Evolutionary conservation across 2,329 filamentous ascomycete genomes (phyloP).

Genomic region (Calonectria multiphialidica): DNA sequence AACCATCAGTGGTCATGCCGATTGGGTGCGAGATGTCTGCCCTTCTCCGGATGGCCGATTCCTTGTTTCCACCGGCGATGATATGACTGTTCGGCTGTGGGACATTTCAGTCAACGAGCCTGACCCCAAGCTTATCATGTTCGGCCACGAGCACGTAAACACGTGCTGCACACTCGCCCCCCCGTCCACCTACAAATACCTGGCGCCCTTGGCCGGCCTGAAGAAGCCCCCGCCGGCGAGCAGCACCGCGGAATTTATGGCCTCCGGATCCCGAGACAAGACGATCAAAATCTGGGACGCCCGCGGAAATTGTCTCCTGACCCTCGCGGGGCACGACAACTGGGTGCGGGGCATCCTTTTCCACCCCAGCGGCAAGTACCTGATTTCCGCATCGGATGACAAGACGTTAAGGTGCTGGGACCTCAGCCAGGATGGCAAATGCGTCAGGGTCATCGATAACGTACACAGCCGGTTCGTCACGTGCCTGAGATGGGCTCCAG

Average conservation of each 20-base stretch:
- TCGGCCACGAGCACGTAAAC: constrained; percentile 88
- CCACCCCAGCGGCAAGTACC: constrained; percentile 91
- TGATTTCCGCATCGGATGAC: constrained; percentile 89
- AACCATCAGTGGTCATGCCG: constrained; percentile 86
- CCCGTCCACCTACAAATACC: constrained; percentile 79
- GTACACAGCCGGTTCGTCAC: constrained; percentile 88
- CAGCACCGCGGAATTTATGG: constrained; percentile 87
- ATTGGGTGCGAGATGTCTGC: constrained; percentile 91
- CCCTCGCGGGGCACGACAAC: constrained; percentile 89
- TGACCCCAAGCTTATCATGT: constrained; percentile 82
- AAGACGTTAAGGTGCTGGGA: constrained; percentile 97
- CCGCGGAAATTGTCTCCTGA: constrained; percentile 86
- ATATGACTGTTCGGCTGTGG: constrained; percentile 87
- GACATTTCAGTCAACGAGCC: constrained; percentile 75
- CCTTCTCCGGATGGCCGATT: constrained; percentile 87
- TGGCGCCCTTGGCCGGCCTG: constrained; percentile 82
- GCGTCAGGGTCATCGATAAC: constrained; percentile 84
- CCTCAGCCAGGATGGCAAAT: constrained; percentile 88
- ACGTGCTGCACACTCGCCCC: constrained; percentile 92
- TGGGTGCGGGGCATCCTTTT: constrained; percentile 91
- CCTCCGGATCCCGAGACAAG: constrained; percentile 91
- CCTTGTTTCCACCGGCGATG: constrained; percentile 85
- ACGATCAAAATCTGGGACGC: constrained; percentile 91
- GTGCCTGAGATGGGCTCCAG: constrained; percentile 88
- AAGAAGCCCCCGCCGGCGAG: constrained; percentile 83